Conservation (phyloP, 345 rosid genomes). For the Dovyalis caffra region DNA sequence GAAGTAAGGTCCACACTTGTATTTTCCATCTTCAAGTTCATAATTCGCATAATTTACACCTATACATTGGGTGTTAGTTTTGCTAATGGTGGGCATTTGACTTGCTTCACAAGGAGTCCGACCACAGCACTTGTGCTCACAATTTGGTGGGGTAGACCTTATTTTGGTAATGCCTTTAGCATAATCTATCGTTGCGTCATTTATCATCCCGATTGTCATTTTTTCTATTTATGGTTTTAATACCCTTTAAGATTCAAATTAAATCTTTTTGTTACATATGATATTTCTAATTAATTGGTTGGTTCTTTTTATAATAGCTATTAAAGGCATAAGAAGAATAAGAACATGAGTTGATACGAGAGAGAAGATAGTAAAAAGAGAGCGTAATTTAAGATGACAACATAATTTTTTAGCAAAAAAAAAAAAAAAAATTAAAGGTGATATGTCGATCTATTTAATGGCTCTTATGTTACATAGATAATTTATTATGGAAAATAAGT, state of each 20-base stretch:
- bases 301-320: too few species aligned
- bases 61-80: slow-evolving; percentile 28
- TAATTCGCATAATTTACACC: slow-evolving; percentile 62
- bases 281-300: too few species aligned
- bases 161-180: slow-evolving; percentile 35
- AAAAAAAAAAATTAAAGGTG: too few species aligned
- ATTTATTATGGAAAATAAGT: too few species aligned
- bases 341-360: too few species aligned
- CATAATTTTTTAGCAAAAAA: too few species aligned
- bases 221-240: slow-evolving; percentile 5
- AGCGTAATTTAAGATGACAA: too few species aligned
- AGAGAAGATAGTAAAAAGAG: too few species aligned
- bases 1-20: slow-evolving; percentile 67
- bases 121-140: slow-evolving; percentile 67
- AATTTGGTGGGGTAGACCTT: slow-evolving; percentile 80
- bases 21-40: slow-evolving; percentile 84
- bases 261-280: too few species aligned
- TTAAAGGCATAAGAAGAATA: too few species aligned
- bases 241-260: slow-evolving; percentile 9
- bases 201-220: neutral
- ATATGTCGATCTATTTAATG: too few species aligned
- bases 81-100: slow-evolving; percentile 59
- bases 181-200: slow-evolving; percentile 10
- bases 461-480: too few species aligned
- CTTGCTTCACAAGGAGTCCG: slow-evolving; percentile 76